A percentile compares a stretch with the other conserved stretches of the same genome.
phyloP scores from a whole-genome alignment of 73 alveolate genomes.

The Paramecium tetraurelia region DNA sequence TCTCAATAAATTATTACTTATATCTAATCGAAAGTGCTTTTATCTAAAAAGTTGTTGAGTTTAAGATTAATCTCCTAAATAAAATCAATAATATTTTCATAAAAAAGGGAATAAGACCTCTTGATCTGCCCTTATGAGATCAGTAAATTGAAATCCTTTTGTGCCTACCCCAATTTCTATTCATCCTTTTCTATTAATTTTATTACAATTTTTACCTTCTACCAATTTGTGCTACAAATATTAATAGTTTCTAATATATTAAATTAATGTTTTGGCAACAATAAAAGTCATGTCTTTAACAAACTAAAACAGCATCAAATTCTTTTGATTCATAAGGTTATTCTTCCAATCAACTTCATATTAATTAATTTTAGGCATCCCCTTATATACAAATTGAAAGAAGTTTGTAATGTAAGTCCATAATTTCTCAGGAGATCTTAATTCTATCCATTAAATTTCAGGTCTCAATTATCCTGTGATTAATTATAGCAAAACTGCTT shows the following conservation, averaged over 20 bases:
- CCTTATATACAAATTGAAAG: conserved; percentile 39
- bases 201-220: not conserved
- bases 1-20: not conserved
- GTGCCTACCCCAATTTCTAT: not conserved
- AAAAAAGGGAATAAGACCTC: conserved; percentile 7
- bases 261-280: not conserved
- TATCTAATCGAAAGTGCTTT: not conserved
- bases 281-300: conserved; percentile 47
- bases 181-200: not conserved
- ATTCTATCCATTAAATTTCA: conserved; percentile 38
- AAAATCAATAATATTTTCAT: conserved; percentile 39
- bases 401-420: conserved; percentile 47
- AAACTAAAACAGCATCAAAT: not conserved
- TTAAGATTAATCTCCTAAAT: not conserved
- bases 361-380: conserved; percentile 31
- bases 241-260: conserved; percentile 8
- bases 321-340: conserved; percentile 25
- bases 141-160: not conserved
- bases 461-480: conserved; percentile 35
- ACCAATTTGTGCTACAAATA: not conserved
- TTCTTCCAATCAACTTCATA: conserved; percentile 52
- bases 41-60: not conserved
- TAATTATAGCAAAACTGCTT: conserved; percentile 17
- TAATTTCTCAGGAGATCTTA: conserved; percentile 23
- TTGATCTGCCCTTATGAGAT: not conserved